Conservation (phyloP, 1,284 basidiomycete species). For the Ceratobasidium sp. region DNA sequence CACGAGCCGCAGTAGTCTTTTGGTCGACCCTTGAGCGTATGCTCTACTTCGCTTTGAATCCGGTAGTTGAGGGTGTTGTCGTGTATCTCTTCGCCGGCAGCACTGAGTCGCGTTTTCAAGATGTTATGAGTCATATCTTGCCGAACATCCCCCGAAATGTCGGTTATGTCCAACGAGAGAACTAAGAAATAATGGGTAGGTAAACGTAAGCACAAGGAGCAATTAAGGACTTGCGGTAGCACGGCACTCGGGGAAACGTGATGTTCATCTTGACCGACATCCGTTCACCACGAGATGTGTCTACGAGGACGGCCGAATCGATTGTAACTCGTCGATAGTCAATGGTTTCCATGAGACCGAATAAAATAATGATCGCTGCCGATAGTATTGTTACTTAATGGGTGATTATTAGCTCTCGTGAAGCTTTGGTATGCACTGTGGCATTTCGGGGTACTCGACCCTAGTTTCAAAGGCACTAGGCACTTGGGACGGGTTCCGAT, state of each 20-base stretch:
- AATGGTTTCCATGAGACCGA: constrained; percentile 94
- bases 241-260: constrained; percentile 97
- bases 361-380: constrained; percentile 90
- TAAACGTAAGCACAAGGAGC: not conserved
- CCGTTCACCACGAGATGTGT: constrained; percentile 94
- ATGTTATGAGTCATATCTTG: constrained; percentile 92
- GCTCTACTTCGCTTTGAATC: constrained; percentile 61
- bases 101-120: constrained; percentile 83
- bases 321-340: constrained; percentile 92
- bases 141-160: constrained; percentile 96
- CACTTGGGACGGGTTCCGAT: no score
- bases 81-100: constrained; percentile 64
- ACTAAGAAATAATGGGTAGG: constrained; percentile 66
- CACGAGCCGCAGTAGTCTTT: constrained; percentile 94
- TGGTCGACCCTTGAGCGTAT: constrained; percentile 73
- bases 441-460: no score
- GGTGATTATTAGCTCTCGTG: constrained; percentile 22
- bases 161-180: constrained; percentile 96
- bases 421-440: not conserved
- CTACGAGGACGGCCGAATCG: constrained; percentile 92
- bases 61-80: constrained; percentile 59
- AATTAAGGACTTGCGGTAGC: constrained; percentile 81
- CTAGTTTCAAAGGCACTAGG: no score
- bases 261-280: constrained; percentile 93
- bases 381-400: constrained; percentile 19